These are phyloP conservation scores for Rosa hybrid DNA, from an alignment of 331 rosid species.

Conservation along the genomic window DNA sequence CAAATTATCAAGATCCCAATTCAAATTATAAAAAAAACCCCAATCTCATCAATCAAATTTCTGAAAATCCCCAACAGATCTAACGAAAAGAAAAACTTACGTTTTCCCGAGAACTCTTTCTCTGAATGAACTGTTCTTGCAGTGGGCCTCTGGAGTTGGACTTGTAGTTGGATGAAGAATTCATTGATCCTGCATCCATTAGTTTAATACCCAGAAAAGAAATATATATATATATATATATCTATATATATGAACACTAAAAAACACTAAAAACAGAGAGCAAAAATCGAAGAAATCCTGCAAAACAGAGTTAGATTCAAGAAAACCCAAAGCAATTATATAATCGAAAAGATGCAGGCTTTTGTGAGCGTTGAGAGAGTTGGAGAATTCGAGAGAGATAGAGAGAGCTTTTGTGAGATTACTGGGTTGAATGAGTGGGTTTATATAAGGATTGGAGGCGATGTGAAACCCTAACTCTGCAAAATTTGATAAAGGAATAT, in stretches of 20 bases:
- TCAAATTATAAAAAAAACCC: neutral
- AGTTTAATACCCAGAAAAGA: slow-evolving; percentile 18
- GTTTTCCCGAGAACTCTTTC: slow-evolving; percentile 62
- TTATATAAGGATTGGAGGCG: slow-evolving; percentile 4
- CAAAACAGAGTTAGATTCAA: neutral
- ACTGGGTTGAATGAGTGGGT: neutral
- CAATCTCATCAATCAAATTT: neutral
- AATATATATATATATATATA: too few species aligned
- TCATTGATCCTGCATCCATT: slow-evolving; percentile 80
- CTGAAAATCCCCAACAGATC: neutral
- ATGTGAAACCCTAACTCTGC: neutral
- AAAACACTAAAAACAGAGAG: neutral
- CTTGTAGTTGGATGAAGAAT: slow-evolving; percentile 33
- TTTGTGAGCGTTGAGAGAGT: slow-evolving; percentile 6
- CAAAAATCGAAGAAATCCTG: too few species aligned
- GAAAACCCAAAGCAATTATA: neutral
- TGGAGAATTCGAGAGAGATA: neutral
- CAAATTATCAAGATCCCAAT: neutral
- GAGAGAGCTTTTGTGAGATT: slow-evolving; percentile 1
- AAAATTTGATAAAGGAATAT: neutral
- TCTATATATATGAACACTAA: neutral
- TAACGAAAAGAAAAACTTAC: slow-evolving; percentile 30
- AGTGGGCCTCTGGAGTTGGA: slow-evolving; percentile 60
- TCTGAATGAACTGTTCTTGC: slow-evolving; percentile 64
- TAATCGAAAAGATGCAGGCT: neutral